Evolutionary conservation across 768 basidiomycete genomes (phyloP), one percentile per base, ranked within the genome.

Genomic region (Leccinum disarticulatum): DNA sequence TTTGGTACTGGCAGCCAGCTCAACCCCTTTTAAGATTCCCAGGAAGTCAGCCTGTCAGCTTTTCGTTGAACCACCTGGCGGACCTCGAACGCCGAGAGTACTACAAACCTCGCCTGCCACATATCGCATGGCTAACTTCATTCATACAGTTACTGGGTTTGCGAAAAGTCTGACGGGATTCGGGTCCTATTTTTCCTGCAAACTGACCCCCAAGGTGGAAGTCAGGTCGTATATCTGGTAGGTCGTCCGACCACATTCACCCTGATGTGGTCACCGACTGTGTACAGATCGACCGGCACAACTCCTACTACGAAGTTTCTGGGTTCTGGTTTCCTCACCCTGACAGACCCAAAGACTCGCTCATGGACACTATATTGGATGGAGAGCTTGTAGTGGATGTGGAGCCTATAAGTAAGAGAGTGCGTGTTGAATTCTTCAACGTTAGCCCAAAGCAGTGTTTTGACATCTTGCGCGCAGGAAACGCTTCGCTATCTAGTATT

Each of bases 101-200:
- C 62, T 64, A 59, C 51, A 36, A 19, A 46, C 30, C 17, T 55
- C 17, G 49, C 35, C 15, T 28, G 41, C 19, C 53, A 31, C 17
- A 9, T 52, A 43, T 49, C 49, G 17, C 58, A 54, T 43, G 56
- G 54, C 64, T 65, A 41, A 74, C 33, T 52, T 22, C 61, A 56
- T 52, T 52, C 51, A 33, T 28, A 51, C 70, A 98, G 95, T 71
- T 99, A 91, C 74, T 99, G 96, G 96, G 97, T 99, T 47, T 97
- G 95, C 77, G 97, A 99, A 79, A 98, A 98, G 79, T 96, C 93
- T 13, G 97, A 98, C 70, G 97, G 97, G 13, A 72, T 99, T 54
- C 86, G 97, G 36, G 91, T 98, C 43, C 79, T 99, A 30, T 83
- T 98, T 54, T 77, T 96, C 59, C 82, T 98, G 53, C 78, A 82